phyloP scores from a whole-genome alignment of 306 rosid genomes.

The Pyrus communis region DNA sequence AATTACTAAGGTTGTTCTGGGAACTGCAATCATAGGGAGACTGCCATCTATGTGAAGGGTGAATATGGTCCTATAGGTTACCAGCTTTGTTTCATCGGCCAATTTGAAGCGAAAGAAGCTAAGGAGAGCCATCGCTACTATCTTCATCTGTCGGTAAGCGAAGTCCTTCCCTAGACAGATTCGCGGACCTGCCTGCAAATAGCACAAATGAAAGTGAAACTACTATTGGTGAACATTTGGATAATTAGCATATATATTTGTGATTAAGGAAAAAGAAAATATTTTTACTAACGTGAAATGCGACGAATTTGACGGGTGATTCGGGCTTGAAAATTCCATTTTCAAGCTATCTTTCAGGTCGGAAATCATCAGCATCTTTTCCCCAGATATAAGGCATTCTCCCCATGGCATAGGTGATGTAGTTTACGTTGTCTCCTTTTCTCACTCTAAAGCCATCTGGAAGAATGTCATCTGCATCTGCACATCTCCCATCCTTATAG shows the following conservation, averaged over 20 bases:
- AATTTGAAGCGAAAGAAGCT: constrained; percentile 51
- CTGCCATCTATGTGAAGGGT: constrained; percentile 74
- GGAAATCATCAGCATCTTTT: constrained; percentile 51
- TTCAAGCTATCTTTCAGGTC: constrained; percentile 68
- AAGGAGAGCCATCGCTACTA: constrained; percentile 49
- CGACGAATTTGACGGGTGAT: constrained; percentile 67
- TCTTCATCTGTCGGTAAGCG: constrained; percentile 77
- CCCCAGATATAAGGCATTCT: constrained; percentile 77
- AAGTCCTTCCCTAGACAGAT: constrained; percentile 75
- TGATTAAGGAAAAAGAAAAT: not conserved
- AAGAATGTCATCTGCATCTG: constrained; percentile 48
- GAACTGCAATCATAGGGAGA: constrained; percentile 49
- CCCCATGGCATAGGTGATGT: constrained; percentile 65
- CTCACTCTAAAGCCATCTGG: constrained; percentile 57
- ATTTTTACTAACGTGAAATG: constrained; percentile 52
- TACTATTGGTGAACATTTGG: not conserved
- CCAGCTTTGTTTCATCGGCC: constrained; percentile 28
- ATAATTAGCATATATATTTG: not conserved
- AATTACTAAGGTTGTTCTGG: constrained; percentile 18
- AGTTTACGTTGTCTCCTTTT: constrained; percentile 58
- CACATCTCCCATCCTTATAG: constrained; percentile 54
- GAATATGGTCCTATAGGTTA: constrained; percentile 61
- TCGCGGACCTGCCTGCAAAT: constrained; percentile 64
- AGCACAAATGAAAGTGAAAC: not conserved
- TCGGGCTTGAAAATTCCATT: constrained; percentile 47